Conservation (phyloP, 2,329 filamentous ascomycete species). For the Epicoccum sorghinum region DNA sequence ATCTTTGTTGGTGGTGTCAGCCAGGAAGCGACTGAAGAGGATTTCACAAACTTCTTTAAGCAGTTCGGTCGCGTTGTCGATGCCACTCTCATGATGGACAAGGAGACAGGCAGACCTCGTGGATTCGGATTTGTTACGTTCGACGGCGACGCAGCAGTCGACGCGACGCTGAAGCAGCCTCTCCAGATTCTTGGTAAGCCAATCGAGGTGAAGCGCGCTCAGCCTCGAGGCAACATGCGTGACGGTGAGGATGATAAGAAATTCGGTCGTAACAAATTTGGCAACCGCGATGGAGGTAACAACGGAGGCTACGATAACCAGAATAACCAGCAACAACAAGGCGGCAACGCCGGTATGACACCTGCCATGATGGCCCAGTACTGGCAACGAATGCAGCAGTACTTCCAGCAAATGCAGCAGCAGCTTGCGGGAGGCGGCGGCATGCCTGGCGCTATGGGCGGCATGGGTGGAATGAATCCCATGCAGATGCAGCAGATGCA, state of each 20-base stretch:
- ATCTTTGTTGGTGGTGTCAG: slow-evolving; percentile 98
- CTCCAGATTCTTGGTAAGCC: slow-evolving; percentile 94
- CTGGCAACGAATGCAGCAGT: slow-evolving; percentile 98
- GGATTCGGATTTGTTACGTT: slow-evolving; percentile 99
- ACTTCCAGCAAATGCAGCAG: slow-evolving; percentile 93
- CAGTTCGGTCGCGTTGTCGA: slow-evolving; percentile 96
- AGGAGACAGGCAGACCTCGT: slow-evolving; percentile 94
- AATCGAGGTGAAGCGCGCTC: slow-evolving; percentile 98
- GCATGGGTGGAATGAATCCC: slow-evolving; percentile 66
- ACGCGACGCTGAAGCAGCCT: slow-evolving; percentile 82
- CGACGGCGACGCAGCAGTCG: slow-evolving; percentile 92
- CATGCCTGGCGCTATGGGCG: slow-evolving; percentile 50
- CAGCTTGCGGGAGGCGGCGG: slow-evolving; percentile 67
- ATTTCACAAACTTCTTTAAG: slow-evolving; percentile 96
- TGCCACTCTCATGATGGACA: slow-evolving; percentile 99
- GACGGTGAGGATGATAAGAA: slow-evolving; percentile 78
- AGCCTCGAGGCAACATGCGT: slow-evolving; percentile 90
- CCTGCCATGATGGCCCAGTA: slow-evolving; percentile 98
- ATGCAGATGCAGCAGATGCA: slow-evolving; percentile 52
- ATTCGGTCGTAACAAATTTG: slow-evolving; percentile 48
- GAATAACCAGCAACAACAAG: slow-evolving; percentile 52
- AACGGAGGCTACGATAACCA: slow-evolving; percentile 53
- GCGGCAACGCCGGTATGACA: slow-evolving; percentile 70
- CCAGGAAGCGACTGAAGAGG: slow-evolving; percentile 93
- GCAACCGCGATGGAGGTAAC: slow-evolving; percentile 41